Evolutionary conservation across 495 filamentous ascomycete species (phyloP), one percentile per base, ranked within the genome.

Genomic region (Friedmanniomyces simplex): DNA sequence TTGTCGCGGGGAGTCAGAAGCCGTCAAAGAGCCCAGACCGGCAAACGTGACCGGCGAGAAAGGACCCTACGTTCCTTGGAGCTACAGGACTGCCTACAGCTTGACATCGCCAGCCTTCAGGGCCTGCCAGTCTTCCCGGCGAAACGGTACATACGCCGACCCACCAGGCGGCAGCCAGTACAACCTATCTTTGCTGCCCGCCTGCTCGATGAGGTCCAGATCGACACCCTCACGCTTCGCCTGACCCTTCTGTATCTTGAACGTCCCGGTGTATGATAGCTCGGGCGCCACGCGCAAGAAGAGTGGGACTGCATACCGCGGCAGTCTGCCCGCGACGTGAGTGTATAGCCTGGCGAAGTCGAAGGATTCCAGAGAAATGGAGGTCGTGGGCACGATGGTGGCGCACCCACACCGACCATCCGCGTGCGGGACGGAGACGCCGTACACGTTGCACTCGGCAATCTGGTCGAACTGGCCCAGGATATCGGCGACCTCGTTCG

Each of bases 361-460:
- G 16, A 61, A 50, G 25, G 20, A 50, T 5, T 59, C 62, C 3
- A 51, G 6, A 10, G 55, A 21, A 4, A 42, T 45, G 10, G 60
- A 50, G 26, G 12, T 16, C 21, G 25, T 24, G 16, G 45, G 43
- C 36, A 66, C 61, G 10, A 73, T 41, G 12, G 68, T 69, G 12
- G 70, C 71, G 50, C 71, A 73, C 0, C 71, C 71, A 22, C 70
- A 71, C n/a, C 70, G 63, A 14, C 71, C 71, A 50, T 73, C 71
- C 48, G 70, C 66, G 43, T 57, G 73, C 3, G 87, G 87, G 0
- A 91, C 71, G 24, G 72, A 66, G 1, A 91, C 86, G 12, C 87
- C 87, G 65, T 91, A 91, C 1, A 91, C 87, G 55, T 85, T 90
- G 21, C 86, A 85, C 64, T 91, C 87, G 18, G 78, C 68, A 13